A percentile compares a stretch with the other conserved stretches of the same genome.
Evolutionary conservation across 495 filamentous ascomycete species (phyloP).

Genomic region (Talaromyces nanjingensis): DNA sequence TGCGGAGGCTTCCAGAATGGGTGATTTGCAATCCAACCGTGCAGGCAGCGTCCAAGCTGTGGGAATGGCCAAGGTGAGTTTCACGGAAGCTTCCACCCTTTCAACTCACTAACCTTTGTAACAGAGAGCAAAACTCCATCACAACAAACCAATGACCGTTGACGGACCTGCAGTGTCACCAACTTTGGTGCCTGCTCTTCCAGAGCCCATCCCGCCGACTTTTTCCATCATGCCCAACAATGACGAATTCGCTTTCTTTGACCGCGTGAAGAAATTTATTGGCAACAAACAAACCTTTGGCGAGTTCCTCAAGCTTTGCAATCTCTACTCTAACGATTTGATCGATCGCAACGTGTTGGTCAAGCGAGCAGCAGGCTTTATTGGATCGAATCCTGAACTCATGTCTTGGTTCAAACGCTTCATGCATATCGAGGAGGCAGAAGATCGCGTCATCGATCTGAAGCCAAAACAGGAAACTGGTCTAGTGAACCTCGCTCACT

Average conservation of each 20-base stretch:
- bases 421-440: conserved; percentile 58
- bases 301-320: conserved; percentile 93
- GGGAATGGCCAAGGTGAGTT: conserved; percentile 46
- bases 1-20: conserved; percentile 29
- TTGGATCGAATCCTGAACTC: conserved; percentile 81
- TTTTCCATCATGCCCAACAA: conserved; percentile 48
- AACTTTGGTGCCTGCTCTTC: conserved; percentile 76
- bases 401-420: conserved; percentile 80
- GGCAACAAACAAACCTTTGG: conserved; percentile 83
- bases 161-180: conserved; percentile 75
- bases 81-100: background rate
- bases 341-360: conserved; percentile 76
- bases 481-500: conserved; percentile 83
- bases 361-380: conserved; percentile 74
- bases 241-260: conserved; percentile 90
- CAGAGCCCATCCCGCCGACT: conserved; percentile 74
- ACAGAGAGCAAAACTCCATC: conserved; percentile 59
- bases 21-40: conserved; percentile 26
- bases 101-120: background rate
- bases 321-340: conserved; percentile 83
- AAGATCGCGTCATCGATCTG: conserved; percentile 74
- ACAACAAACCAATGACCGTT: conserved; percentile 51
- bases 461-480: conserved; percentile 63
- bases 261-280: conserved; percentile 93
- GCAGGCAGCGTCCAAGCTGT: conserved; percentile 27